Conservation (phyloP, 2,329 filamentous ascomycete genomes). For the Lachnellula hyalina region DNA sequence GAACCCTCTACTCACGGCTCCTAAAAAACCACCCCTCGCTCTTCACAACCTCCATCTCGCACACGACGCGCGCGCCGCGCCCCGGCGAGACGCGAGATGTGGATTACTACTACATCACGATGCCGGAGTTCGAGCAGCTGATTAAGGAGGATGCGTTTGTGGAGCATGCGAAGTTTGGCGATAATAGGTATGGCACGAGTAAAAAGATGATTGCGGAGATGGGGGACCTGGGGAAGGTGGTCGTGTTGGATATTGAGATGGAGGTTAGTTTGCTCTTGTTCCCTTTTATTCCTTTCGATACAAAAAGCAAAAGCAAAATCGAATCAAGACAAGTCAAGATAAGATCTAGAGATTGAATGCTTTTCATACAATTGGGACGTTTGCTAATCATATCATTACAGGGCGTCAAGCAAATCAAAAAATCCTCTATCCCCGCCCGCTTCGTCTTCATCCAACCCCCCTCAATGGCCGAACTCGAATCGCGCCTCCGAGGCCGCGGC, state of each 20-base stretch:
- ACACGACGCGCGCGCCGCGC: conserved; percentile 78
- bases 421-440: conserved; percentile 65
- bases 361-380: too few relatives aligned
- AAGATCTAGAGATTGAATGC: too few relatives aligned
- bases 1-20: conserved; percentile 68
- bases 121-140: conserved; percentile 61
- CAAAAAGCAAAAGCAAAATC: background rate
- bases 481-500: conserved; percentile 65
- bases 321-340: too few relatives aligned
- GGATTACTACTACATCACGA: conserved; percentile 75
- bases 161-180: conserved; percentile 77
- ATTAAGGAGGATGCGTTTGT: conserved; percentile 70
- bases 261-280: conserved; percentile 50
- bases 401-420: conserved; percentile 90
- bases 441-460: conserved; percentile 86
- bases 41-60: conserved; percentile 57
- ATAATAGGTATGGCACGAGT: conserved; percentile 82
- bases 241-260: conserved; percentile 95
- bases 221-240: conserved; percentile 63
- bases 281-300: background rate
- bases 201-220: conserved; percentile 74
- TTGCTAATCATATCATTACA: conserved; percentile 23
- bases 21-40: conserved; percentile 52
- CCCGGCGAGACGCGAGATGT: conserved; percentile 68
- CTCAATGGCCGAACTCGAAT: conserved; percentile 66